Base-by-base conservation (phyloP, 371 early-diverging fungal genomes). In the Thermomucor indicae-seudaticae region DNA sequence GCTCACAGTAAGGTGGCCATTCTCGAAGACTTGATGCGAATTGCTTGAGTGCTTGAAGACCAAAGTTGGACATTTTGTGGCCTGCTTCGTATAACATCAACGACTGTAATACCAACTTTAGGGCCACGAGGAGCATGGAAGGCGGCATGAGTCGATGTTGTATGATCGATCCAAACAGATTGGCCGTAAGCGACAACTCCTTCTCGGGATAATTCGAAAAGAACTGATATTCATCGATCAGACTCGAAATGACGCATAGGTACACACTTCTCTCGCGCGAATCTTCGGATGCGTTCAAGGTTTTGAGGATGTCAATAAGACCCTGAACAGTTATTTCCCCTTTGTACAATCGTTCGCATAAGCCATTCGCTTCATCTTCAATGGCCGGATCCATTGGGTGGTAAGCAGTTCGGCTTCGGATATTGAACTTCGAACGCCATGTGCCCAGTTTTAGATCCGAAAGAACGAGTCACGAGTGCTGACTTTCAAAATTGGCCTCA, bases 211-310 rank as follows among this genome's bases (percentile, higher is more conserved):
- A 97, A 58, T 90, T 87, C 6, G 88, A 76, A 51, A 97, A 95
- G 59, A 92, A 96, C 34, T 86, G 83, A 65, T 91, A 95, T 64
- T 97, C 98, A 53, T 97, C 98, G 60, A 97, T 86, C 11, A 93
- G 70, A 46, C 86, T 86, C 63, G 88, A 86, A 28, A 92, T 83
- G 84, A 92, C 90, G 64, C 88, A 91, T 10, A 79, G 81, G 65
- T 78, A 93, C 8, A 89, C 68, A 27, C 91, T 86, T 61, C 82
- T 84, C 39, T 92, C 91, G 17, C 86, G 73, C 14, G 71, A 58
- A 47, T 79, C 78, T 19, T 70, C 51, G 7, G 92, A 89, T n/a
- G 68, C 75, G 56, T 86, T 88, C 53, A 88, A 89, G 17, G 70
- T 65, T 50, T 78, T 75, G 17, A 94, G 67, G 8, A 82, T 58